Percentiles rank a stretch among this genome's conserved stretches.
Conservation (phyloP, 768 basidiomycete genomes). For the Rhizopogon rudus region DNA sequence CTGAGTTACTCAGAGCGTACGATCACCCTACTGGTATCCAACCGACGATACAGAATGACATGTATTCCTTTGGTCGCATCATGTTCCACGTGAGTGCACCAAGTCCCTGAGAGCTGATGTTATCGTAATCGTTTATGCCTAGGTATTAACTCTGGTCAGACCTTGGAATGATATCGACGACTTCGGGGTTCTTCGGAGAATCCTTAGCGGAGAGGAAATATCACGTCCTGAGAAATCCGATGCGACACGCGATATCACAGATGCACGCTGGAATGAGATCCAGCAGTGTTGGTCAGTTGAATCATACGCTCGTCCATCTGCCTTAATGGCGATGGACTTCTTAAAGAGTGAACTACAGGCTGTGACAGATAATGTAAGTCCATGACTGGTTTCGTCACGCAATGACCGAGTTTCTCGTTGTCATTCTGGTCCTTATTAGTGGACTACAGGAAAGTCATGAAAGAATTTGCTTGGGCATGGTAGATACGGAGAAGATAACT, state of each 20-base stretch:
- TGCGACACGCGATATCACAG: not conserved
- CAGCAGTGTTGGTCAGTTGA: not conserved
- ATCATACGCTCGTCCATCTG: not conserved
- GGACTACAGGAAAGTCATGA: too few relatives aligned
- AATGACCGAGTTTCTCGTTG: too few relatives aligned
- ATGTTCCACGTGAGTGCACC: slow-evolving; percentile 2
- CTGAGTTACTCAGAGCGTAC: slow-evolving; percentile 27
- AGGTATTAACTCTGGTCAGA: not conserved
- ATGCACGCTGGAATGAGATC: not conserved
- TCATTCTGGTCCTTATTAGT: too few relatives aligned
- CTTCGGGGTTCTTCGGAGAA: not conserved
- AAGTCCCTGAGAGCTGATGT: too few relatives aligned
- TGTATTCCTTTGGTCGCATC: slow-evolving; percentile 33
- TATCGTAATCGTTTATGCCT: not conserved
- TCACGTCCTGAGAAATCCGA: not conserved
- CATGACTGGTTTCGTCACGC: too few relatives aligned
- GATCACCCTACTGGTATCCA: slow-evolving; percentile 2
- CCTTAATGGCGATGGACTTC: not conserved
- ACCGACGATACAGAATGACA: slow-evolving; percentile 26
- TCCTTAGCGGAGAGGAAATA: not conserved
- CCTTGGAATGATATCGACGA: not conserved
- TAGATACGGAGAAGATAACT: too few relatives aligned
- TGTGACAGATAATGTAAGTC: not conserved
- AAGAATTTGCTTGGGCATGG: too few relatives aligned
- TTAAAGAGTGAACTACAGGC: not conserved